Percentiles rank a stretch among this genome's conserved stretches.
Conservation (phyloP, 2,329 filamentous ascomycete genomes). For the Colletotrichum sp. region DNA sequence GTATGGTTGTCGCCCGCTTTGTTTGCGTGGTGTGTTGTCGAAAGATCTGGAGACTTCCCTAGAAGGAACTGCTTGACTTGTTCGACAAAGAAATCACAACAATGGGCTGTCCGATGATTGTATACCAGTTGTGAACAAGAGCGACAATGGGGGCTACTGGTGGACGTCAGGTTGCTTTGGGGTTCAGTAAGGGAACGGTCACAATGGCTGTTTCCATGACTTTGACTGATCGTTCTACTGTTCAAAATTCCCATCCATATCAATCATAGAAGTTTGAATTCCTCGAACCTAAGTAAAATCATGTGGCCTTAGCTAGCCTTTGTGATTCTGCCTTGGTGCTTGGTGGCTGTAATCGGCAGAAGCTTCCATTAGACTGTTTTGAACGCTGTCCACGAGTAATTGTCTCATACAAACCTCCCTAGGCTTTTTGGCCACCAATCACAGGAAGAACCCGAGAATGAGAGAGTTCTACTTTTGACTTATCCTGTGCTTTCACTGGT, state of each 20-base stretch:
- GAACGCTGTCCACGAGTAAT: not conserved
- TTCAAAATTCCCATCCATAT: not conserved
- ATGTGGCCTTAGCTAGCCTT: not conserved
- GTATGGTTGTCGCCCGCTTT: not conserved
- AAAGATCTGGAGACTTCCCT: not conserved
- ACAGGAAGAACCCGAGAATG: not conserved
- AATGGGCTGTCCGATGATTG: not conserved
- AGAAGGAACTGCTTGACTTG: not conserved
- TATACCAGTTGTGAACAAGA: not conserved
- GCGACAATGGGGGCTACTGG: not conserved
- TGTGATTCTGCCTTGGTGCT: not conserved
- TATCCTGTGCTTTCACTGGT: not conserved
- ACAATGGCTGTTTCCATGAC: not conserved
- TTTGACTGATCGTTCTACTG: not conserved
- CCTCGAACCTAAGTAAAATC: not conserved
- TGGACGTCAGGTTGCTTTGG: not conserved
- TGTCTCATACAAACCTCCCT: not conserved
- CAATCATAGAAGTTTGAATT: not conserved
- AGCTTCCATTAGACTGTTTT: not conserved
- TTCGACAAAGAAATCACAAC: not conserved
- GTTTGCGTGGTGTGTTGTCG: not conserved
- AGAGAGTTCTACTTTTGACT: not conserved
- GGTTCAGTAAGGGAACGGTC: not conserved
- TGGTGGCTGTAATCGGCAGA: not conserved
- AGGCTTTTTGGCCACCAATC: fast-evolving